Conservation (phyloP, 2,329 filamentous ascomycete species). For the Coniosporium tulheliwenetii region DNA sequence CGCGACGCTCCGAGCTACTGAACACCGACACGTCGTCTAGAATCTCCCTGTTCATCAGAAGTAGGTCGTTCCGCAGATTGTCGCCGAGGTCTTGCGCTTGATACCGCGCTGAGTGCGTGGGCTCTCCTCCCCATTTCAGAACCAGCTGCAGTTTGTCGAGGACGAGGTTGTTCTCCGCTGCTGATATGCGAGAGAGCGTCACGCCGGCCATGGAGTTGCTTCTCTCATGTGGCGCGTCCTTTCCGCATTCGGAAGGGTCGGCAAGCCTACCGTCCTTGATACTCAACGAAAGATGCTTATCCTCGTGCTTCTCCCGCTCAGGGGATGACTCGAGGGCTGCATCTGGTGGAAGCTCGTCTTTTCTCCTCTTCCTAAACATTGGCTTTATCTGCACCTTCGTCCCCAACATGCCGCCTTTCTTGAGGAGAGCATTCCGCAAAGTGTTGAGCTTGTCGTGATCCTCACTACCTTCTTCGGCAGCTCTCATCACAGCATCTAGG, state of each 20-base stretch:
- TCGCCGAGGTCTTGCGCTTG: conserved; percentile 89
- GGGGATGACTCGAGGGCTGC: conserved; percentile 12
- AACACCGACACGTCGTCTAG: conserved; percentile 89
- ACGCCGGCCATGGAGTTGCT: conserved; percentile 80
- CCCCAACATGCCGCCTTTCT: conserved; percentile 86
- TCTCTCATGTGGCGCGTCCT: conserved; percentile 26
- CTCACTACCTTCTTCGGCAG: conserved; percentile 64
- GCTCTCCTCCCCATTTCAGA: conserved; percentile 98
- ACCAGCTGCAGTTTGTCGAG: conserved; percentile 94
- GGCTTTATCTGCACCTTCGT: conserved; percentile 99
- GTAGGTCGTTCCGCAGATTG: conserved; percentile 89
- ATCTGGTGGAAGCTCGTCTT: conserved; percentile 35
- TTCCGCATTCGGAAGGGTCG: background rate
- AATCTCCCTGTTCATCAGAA: conserved; percentile 82
- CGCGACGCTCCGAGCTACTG: conserved; percentile 86
- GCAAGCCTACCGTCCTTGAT: background rate
- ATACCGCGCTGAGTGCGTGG: conserved; percentile 91
- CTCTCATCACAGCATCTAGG: conserved; percentile 69
- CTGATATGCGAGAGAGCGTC: conserved; percentile 86
- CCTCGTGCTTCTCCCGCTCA: conserved; percentile 10
- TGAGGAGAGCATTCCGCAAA: conserved; percentile 72
- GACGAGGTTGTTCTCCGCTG: conserved; percentile 80
- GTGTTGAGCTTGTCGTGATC: conserved; percentile 75
- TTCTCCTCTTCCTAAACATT: conserved; percentile 86
- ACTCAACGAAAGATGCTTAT: conserved; percentile 3